These are phyloP conservation scores for Yueomyces sp. DNA, from an alignment of 805 yeast genomes.

Conservation along the genomic window DNA sequence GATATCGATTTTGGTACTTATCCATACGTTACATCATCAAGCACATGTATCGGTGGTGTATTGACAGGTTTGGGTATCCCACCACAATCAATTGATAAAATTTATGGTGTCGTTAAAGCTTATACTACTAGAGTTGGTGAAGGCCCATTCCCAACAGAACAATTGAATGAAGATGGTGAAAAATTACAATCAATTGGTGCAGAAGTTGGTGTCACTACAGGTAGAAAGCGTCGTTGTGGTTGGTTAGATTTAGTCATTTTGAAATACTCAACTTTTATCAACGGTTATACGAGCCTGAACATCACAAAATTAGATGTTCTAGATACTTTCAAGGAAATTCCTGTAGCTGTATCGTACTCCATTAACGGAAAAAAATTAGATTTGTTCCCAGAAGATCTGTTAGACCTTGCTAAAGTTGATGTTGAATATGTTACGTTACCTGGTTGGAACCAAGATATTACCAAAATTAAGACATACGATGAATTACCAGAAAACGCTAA, in stretches of 20 bases:
- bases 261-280: constrained; percentile 79
- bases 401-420: constrained; percentile 72
- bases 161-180: constrained; percentile 76
- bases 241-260: constrained; percentile 96
- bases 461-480: constrained; percentile 50
- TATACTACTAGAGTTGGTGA: constrained; percentile 98
- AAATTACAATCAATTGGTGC: constrained; percentile 84
- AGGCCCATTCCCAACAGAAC: constrained; percentile 99
- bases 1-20: constrained; percentile 97
- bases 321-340: constrained; percentile 77
- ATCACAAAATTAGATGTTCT: constrained; percentile 92
- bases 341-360: constrained; percentile 76
- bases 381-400: constrained; percentile 87
- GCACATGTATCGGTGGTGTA: constrained; percentile 97
- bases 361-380: constrained; percentile 62
- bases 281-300: constrained; percentile 90
- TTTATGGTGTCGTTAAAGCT: constrained; percentile 95
- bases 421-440: constrained; percentile 85
- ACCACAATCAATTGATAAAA: constrained; percentile 67
- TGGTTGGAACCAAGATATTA: constrained; percentile 86
- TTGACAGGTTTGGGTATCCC: constrained; percentile 93
- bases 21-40: constrained; percentile 91
- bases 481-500: constrained; percentile 84
- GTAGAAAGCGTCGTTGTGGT: constrained; percentile 98
- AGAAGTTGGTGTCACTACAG: constrained; percentile 96